A percentile compares a stretch with the other conserved stretches of the same genome.
phyloP scores from a whole-genome alignment of 2,329 filamentous ascomycete genomes.

The Fusarium compactum region DNA sequence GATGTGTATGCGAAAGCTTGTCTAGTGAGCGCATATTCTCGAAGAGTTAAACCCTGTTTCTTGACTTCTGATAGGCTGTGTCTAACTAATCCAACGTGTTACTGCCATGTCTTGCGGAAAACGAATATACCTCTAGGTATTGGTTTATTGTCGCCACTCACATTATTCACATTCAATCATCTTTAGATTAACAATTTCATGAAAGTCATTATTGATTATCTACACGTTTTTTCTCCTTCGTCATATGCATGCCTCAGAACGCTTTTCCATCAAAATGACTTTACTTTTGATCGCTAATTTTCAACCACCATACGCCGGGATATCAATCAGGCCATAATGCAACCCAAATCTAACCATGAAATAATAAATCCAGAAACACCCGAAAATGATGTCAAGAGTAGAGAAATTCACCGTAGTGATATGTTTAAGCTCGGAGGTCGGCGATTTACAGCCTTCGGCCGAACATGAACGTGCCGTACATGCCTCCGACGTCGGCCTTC shows the following conservation, averaged over 20 bases:
- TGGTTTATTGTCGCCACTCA: background rate
- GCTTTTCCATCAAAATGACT: conserved; percentile 46
- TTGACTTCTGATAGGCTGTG: conserved; percentile 19
- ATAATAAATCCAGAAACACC: conserved; percentile 24
- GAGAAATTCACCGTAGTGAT: conserved; percentile 39
- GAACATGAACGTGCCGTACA: conserved; percentile 83
- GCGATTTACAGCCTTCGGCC: conserved; percentile 65
- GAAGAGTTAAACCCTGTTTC: background rate
- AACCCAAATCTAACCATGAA: conserved; percentile 28
- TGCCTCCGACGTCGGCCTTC: conserved; percentile 90
- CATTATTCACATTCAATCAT: background rate
- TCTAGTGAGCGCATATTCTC: conserved; percentile 5
- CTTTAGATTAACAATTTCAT: conserved; percentile 13
- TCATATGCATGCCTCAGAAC: conserved; percentile 41
- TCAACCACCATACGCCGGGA: conserved; percentile 44
- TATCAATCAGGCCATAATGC: conserved; percentile 46
- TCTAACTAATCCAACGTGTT: background rate
- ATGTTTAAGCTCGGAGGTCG: conserved; percentile 50
- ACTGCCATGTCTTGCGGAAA: background rate
- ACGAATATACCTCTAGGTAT: background rate
- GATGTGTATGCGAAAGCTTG: conserved; percentile 1
- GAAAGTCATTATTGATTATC: conserved; percentile 43
- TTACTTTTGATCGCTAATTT: conserved; percentile 48
- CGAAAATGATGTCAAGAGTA: conserved; percentile 40
- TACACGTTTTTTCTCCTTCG: conserved; percentile 37